phyloP scores from a whole-genome alignment of 1,284 basidiomycete genomes.

The Volvariella surrecta region DNA sequence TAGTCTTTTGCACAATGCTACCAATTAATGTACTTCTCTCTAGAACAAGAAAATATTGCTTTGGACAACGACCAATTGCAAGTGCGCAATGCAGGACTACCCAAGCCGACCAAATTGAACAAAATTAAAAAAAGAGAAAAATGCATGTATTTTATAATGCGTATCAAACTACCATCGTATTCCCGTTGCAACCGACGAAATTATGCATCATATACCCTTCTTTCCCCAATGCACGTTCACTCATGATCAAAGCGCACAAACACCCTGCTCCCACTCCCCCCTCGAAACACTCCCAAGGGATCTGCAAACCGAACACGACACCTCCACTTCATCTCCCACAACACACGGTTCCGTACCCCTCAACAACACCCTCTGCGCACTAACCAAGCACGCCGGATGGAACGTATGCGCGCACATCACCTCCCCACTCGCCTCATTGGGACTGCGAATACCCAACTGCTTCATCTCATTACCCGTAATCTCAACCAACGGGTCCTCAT shows the following conservation, averaged over 20 bases:
- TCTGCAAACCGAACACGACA: slow-evolving; percentile 62
- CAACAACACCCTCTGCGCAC: slow-evolving; percentile 58
- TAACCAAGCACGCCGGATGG: slow-evolving; percentile 67
- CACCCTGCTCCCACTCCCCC: slow-evolving; percentile 52
- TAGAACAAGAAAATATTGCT: too few species aligned
- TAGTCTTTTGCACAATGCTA: too few species aligned
- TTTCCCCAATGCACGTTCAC: too few species aligned
- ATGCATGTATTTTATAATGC: too few species aligned
- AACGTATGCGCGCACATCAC: slow-evolving; percentile 53
- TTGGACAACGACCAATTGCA: slow-evolving; percentile 11
- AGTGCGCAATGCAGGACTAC: too few species aligned
- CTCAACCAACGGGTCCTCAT: slow-evolving; percentile 54
- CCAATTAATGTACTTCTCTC: too few species aligned
- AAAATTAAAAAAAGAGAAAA: too few species aligned
- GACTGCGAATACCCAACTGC: slow-evolving; percentile 36
- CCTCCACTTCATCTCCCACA: slow-evolving; percentile 33
- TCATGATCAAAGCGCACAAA: slow-evolving; percentile 21
- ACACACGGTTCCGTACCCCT: slow-evolving; percentile 41
- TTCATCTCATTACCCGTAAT: slow-evolving; percentile 24
- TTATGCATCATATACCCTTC: too few species aligned
- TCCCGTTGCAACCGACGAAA: too few species aligned
- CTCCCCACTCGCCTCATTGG: slow-evolving; percentile 12
- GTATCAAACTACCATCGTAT: too few species aligned
- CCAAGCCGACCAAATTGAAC: too few species aligned
- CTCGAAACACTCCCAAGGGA: slow-evolving; percentile 45